A percentile compares a stretch with the other conserved stretches of the same genome.
These are phyloP conservation scores for Coemansia sp. DNA, from an alignment of 192 early-diverging fungal genomes.

Conservation along the genomic window DNA sequence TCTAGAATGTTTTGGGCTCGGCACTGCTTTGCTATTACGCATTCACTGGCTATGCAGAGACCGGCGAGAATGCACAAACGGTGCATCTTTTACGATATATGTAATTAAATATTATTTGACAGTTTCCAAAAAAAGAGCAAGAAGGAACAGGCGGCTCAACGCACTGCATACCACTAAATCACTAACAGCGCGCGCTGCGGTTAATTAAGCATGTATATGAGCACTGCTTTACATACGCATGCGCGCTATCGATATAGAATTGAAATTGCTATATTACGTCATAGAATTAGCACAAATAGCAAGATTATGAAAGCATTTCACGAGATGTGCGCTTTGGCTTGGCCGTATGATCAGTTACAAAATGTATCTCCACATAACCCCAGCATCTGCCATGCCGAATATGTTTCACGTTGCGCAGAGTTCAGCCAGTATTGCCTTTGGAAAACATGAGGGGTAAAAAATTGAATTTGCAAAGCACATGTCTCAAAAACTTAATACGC, in stretches of 20 bases:
- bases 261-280: background rate
- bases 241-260: background rate
- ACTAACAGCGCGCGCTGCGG: background rate
- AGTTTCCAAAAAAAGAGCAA: background rate
- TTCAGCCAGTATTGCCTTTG: too few relatives aligned
- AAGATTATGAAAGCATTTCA: background rate
- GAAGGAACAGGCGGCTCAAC: background rate
- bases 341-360: background rate
- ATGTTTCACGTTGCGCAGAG: slow-evolving; percentile 10
- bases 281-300: background rate
- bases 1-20: slow-evolving; percentile 54
- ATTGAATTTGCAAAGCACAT: too few relatives aligned
- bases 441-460: too few relatives aligned
- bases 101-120: background rate
- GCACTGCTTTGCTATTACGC: background rate
- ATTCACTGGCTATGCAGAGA: slow-evolving; percentile 2
- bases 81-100: slow-evolving; percentile 13
- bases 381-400: slow-evolving; percentile 1
- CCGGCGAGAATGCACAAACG: slow-evolving; percentile 2
- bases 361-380: background rate
- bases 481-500: background rate
- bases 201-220: background rate
- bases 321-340: background rate
- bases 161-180: background rate
- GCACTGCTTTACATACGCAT: background rate